Percentiles rank a stretch among this genome's conserved stretches.
Conservation (phyloP, 2,329 filamentous ascomycete species). For the Exophiala aquamarina region DNA sequence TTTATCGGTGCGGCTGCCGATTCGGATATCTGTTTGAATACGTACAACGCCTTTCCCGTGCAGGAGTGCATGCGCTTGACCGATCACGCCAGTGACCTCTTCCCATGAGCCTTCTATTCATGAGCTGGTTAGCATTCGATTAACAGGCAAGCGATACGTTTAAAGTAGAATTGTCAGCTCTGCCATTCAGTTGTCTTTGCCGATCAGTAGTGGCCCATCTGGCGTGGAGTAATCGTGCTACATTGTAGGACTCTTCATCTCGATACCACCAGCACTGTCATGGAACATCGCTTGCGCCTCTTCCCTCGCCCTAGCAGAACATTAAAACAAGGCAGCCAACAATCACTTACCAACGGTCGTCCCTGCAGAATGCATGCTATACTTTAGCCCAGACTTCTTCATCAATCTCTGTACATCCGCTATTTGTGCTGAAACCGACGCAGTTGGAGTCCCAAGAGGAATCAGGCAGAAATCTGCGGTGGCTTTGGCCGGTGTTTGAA, state of each 20-base stretch:
- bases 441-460: constrained; percentile 76
- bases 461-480: constrained; percentile 91
- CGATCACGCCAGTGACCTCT: constrained; percentile 77
- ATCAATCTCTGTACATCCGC: constrained; percentile 86
- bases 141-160: too few species aligned
- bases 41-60: constrained; percentile 75
- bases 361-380: constrained; percentile 89
- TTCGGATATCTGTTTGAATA: constrained; percentile 85
- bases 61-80: constrained; percentile 78
- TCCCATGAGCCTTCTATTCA: constrained; percentile 83
- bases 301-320: too few species aligned
- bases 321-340: too few species aligned
- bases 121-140: constrained; percentile 1
- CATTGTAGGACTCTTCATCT: too few species aligned
- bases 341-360: constrained; percentile 76
- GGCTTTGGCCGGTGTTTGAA: constrained; percentile 67
- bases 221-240: too few species aligned
- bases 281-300: too few species aligned
- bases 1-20: constrained; percentile 85
- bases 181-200: too few species aligned
- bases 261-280: too few species aligned
- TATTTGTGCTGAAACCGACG: constrained; percentile 78
- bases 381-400: constrained; percentile 74
- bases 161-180: too few species aligned
- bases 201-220: too few species aligned